phyloP scores from a whole-genome alignment of 2,329 filamentous ascomycete species.

The Colletotrichum sublineola region DNA sequence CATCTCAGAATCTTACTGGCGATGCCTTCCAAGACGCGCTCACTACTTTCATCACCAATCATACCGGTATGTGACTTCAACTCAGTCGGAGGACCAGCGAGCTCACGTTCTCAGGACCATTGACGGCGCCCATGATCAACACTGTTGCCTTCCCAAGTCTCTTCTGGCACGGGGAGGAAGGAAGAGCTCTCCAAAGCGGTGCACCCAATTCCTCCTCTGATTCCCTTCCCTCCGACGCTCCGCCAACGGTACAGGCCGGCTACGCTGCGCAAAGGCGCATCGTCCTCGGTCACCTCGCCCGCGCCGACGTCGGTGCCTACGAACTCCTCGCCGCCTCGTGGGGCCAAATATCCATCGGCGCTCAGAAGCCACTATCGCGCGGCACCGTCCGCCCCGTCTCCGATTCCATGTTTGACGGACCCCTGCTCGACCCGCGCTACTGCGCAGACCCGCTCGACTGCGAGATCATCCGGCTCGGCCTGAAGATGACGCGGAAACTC shows the following conservation, averaged over 20 bases:
- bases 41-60: slow-evolving; percentile 26
- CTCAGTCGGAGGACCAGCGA: background rate
- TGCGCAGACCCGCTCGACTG: slow-evolving; percentile 59
- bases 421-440: slow-evolving; percentile 58
- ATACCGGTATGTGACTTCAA: slow-evolving; percentile 17
- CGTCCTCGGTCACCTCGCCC: slow-evolving; percentile 45
- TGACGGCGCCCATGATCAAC: slow-evolving; percentile 48
- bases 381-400: slow-evolving; percentile 57
- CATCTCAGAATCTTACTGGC: slow-evolving; percentile 28
- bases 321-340: slow-evolving; percentile 51
- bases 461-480: slow-evolving; percentile 46
- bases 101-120: slow-evolving; percentile 17
- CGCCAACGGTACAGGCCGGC: slow-evolving; percentile 53
- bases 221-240: slow-evolving; percentile 44
- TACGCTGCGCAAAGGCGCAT: slow-evolving; percentile 53
- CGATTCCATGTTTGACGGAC: slow-evolving; percentile 53
- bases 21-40: slow-evolving; percentile 21
- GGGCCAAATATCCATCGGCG: slow-evolving; percentile 50
- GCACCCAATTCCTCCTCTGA: slow-evolving; percentile 44
- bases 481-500: slow-evolving; percentile 47
- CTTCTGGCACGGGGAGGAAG: slow-evolving; percentile 44
- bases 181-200: slow-evolving; percentile 44
- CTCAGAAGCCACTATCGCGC: slow-evolving; percentile 59
- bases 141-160: slow-evolving; percentile 48
- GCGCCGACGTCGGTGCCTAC: slow-evolving; percentile 45